Base-by-base conservation (phyloP, 2,329 filamentous ascomycete species). In the Simplicillium aogashimaense region DNA sequence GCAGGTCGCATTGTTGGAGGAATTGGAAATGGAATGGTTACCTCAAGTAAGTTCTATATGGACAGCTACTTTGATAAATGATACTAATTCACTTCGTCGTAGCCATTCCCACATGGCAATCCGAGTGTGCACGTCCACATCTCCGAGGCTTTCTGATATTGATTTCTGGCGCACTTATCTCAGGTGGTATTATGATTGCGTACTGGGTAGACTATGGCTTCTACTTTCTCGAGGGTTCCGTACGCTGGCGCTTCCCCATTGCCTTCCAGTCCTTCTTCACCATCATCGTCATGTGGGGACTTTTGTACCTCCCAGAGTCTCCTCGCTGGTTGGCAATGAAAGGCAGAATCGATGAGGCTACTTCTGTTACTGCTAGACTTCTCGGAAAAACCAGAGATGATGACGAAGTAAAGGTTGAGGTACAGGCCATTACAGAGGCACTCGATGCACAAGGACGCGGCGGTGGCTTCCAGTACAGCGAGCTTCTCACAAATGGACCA, bases 271-370 rank as follows among this genome's bases (percentile, higher is more conserved):
- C 50, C 13, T 53, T 55, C 44, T 55, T 55, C 33, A 54, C 53
- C 15, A 37, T 54, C 39, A 41, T 76, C 39, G 67, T 80, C 40
- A 72, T 76, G 52, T 43, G 69, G 29, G 73, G 68, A 7, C 65
- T 79, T 53, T 62, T 69, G 9, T 74, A 77, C 52, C 65, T 78
- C 5, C 55, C 54, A 14, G 54, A 58, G 37, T 66, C 62, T 2
- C 68, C 68, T 3, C 70, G 66, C 55, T 70, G 63, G 60, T 56
- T 65, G 9, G 58, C 68, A n/a, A 59, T 66, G 16, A 56, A 65
- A 25, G 61, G 60, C 7, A 55, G 51, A 29, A 47, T 48, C 34
- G 42, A 45, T 1, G 54, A 57, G 15, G 52, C 55, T 5, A 46
- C 47, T 4, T 41, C 46, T 3, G 50, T 54, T 5, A 53, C 50